A percentile compares a stretch with the other conserved stretches of the same genome.
Conservation (phyloP, 75 land plant species). For the Larix kaempferi region DNA sequence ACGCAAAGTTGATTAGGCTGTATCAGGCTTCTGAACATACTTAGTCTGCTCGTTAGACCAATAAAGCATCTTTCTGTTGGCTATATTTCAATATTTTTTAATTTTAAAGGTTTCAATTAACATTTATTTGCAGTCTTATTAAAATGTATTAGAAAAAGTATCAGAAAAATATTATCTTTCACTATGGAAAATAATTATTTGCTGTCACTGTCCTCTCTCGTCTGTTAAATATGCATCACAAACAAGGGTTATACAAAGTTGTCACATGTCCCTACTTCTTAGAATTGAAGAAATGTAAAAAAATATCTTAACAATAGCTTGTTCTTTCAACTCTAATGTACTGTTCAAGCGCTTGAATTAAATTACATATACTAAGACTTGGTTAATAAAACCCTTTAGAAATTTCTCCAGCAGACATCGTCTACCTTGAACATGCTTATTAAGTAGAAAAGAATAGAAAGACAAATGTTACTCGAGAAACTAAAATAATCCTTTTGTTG, state of each 20-base stretch:
- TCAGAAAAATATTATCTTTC: background rate
- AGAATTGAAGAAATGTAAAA: background rate
- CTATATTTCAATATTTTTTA: background rate
- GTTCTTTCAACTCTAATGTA: background rate
- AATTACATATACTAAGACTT: background rate
- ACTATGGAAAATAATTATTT: background rate
- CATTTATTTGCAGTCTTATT: background rate
- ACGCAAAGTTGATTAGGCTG: background rate
- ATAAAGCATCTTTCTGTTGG: background rate
- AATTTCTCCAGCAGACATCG: background rate
- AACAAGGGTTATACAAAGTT: background rate
- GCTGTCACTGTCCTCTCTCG: background rate
- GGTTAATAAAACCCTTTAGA: background rate
- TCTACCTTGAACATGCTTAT: background rate
- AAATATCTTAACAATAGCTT: background rate
- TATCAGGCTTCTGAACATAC: background rate
- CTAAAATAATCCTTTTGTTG: background rate
- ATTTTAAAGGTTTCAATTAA: background rate
- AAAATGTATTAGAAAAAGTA: background rate
- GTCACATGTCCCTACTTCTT: background rate
- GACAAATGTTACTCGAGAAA: background rate
- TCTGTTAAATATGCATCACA: background rate
- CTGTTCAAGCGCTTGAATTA: no score
- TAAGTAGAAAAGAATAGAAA: background rate
- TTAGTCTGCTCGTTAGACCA: background rate